phyloP scores from a whole-genome alignment of 345 rosid genomes.

The Litchi chinensis region DNA sequence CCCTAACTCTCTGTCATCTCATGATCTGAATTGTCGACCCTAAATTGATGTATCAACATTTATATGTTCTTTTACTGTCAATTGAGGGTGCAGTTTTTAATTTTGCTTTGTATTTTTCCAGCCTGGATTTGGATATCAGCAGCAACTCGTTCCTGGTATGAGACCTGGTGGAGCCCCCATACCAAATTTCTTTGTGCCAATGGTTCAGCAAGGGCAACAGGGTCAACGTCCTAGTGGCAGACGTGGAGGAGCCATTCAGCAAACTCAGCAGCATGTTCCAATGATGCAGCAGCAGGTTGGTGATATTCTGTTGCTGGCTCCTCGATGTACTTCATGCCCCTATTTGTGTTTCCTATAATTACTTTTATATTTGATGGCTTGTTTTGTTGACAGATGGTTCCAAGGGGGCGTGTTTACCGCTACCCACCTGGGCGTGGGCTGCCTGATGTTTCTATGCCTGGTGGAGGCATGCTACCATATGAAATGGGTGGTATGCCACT shows the following conservation, averaged over 20 bases:
- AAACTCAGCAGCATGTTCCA: slow-evolving; percentile 76
- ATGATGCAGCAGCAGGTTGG: slow-evolving; percentile 85
- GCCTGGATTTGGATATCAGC: slow-evolving; percentile 96
- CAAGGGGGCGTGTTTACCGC: slow-evolving; percentile 73
- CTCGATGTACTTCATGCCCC: not conserved
- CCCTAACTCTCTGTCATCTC: too few species aligned
- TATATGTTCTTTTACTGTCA: not conserved
- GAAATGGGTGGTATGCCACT: slow-evolving; percentile 65
- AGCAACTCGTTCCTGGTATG: slow-evolving; percentile 93
- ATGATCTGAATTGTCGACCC: too few species aligned
- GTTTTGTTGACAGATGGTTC: slow-evolving; percentile 58
- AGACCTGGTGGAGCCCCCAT: slow-evolving; percentile 76
- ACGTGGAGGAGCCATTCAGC: slow-evolving; percentile 66
- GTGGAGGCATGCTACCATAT: slow-evolving; percentile 81
- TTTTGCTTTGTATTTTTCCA: slow-evolving; percentile 27
- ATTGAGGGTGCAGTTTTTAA: not conserved
- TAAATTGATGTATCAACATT: not conserved
- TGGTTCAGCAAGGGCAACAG: slow-evolving; percentile 93
- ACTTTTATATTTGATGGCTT: not conserved
- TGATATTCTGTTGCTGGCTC: not conserved
- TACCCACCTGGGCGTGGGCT: slow-evolving; percentile 80
- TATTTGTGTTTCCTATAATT: not conserved
- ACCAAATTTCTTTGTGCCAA: slow-evolving; percentile 83
- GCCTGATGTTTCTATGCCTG: slow-evolving; percentile 71
- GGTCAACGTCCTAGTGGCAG: slow-evolving; percentile 86